Conservation (phyloP, 2,329 filamentous ascomycete species). For the Colletotrichum lini region DNA sequence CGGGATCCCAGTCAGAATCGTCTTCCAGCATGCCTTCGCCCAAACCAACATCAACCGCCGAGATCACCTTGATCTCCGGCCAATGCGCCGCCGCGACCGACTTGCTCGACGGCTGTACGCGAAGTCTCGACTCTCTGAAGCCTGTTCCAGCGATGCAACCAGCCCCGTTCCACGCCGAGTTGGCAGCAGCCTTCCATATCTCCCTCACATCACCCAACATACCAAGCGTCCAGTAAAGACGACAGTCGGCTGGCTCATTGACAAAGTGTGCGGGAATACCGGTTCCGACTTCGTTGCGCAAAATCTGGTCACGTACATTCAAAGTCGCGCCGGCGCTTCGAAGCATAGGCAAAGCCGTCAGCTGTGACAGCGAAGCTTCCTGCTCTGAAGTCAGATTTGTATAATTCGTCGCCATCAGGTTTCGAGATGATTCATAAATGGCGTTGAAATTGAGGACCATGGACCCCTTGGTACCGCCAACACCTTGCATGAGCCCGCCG, state of each 20-base stretch:
- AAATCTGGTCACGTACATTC: conserved; percentile 58
- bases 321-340: conserved; percentile 52
- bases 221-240: conserved; percentile 65
- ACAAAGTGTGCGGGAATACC: conserved; percentile 63
- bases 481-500: conserved; percentile 63
- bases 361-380: conserved; percentile 48
- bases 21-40: background rate
- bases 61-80: background rate
- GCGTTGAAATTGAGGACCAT: conserved; percentile 52
- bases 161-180: conserved; percentile 56
- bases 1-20: background rate
- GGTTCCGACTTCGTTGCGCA: conserved; percentile 52
- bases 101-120: background rate
- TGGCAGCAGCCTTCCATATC: conserved; percentile 62
- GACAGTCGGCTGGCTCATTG: conserved; percentile 63
- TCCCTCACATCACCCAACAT: conserved; percentile 62
- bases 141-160: conserved; percentile 49
- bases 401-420: background rate
- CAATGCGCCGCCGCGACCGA: background rate
- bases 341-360: conserved; percentile 49
- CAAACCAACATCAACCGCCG: background rate
- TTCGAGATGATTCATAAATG: conserved; percentile 44
- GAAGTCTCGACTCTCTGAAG: background rate
- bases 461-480: conserved; percentile 57
- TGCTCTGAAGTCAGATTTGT: conserved; percentile 48